phyloP scores from a whole-genome alignment of 345 rosid genomes.

The Linum trigynum region DNA sequence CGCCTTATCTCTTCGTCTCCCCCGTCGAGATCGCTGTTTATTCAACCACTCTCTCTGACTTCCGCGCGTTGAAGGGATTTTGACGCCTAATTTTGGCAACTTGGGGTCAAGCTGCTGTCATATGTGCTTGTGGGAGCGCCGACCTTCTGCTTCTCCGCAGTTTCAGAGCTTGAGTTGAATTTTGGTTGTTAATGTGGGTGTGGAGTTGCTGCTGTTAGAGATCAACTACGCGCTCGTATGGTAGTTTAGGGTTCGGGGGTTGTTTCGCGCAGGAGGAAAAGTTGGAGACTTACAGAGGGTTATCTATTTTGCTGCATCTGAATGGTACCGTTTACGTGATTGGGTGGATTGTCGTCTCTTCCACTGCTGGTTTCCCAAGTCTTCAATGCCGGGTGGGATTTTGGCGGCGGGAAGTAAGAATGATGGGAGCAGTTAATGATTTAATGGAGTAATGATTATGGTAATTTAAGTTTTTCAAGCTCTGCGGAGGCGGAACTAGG shows the following conservation, averaged over 20 bases:
- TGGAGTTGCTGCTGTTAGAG: background rate
- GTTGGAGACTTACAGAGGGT: too few species aligned
- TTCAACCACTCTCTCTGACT: background rate
- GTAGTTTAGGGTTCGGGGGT: background rate
- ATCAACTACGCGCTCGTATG: background rate
- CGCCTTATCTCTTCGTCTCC: background rate
- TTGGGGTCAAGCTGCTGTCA: background rate
- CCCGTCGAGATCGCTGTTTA: background rate
- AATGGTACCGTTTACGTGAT: background rate
- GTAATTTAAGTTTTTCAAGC: conserved; percentile 10
- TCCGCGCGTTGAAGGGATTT: background rate
- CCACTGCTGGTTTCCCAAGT: too few species aligned
- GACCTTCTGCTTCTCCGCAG: background rate
- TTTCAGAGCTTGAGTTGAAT: background rate
- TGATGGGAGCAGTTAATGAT: too few species aligned
- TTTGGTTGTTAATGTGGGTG: background rate
- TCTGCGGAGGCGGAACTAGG: conserved; percentile 11
- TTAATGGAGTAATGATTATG: background rate
- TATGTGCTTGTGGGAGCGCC: background rate
- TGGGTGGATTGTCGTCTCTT: too few species aligned
- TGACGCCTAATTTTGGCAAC: background rate
- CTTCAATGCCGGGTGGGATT: too few species aligned
- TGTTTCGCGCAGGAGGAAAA: background rate
- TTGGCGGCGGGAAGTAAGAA: too few species aligned
- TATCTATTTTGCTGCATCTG: too few species aligned